phyloP scores from a whole-genome alignment of 2,329 filamentous ascomycete species.

The Clonostachys byssicola region DNA sequence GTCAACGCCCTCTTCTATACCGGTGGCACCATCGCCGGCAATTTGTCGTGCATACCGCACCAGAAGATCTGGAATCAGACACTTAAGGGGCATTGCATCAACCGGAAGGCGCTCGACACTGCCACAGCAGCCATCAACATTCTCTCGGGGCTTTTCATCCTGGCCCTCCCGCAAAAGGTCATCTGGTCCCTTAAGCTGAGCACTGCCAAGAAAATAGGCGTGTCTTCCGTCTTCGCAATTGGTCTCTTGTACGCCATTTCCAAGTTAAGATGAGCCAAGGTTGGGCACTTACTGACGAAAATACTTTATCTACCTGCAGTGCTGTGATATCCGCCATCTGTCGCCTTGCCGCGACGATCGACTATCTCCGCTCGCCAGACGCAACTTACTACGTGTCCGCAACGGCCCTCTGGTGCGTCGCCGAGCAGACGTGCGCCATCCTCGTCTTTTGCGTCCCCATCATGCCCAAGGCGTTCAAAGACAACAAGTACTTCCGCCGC shows the following conservation, averaged over 20 bases:
- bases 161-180: slow-evolving; percentile 17
- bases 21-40: slow-evolving; percentile 9
- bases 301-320: too few species aligned
- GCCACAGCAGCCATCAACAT: slow-evolving; percentile 14
- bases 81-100: neutral
- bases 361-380: neutral
- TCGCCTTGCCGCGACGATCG: neutral
- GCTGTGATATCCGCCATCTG: neutral
- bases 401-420: neutral
- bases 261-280: slow-evolving; percentile 24
- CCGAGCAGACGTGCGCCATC: neutral
- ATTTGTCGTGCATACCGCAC: slow-evolving; percentile 15
- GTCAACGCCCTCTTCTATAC: neutral
- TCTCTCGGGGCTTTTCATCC: slow-evolving; percentile 13
- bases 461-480: neutral
- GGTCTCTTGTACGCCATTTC: slow-evolving; percentile 34
- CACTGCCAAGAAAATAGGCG: slow-evolving; percentile 14
- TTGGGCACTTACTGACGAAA: too few species aligned
- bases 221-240: slow-evolving; percentile 19
- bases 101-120: slow-evolving; percentile 4
- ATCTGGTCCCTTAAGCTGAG: slow-evolving; percentile 20
- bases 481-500: neutral
- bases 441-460: neutral
- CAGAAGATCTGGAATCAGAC: slow-evolving; percentile 15
- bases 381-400: neutral